Percentiles rank a stretch among this genome's conserved stretches.
phyloP scores from a whole-genome alignment of 2,329 filamentous ascomycete genomes.

The Rosellinia necatrix region DNA sequence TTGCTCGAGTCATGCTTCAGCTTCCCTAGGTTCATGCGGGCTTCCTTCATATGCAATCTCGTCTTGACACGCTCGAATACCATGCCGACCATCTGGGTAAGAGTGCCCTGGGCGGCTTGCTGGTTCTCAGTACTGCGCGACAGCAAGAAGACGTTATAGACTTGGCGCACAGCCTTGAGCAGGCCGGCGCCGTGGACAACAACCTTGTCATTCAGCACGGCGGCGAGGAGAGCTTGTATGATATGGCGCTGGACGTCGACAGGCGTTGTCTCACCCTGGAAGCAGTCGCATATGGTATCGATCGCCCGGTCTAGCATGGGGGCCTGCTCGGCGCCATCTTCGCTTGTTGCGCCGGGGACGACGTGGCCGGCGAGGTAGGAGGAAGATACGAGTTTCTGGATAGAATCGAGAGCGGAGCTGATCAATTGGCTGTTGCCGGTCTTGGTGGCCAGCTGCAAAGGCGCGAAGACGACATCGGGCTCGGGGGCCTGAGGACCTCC shows the following conservation, averaged over 20 bases:
- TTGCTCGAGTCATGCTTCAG: slow-evolving; percentile 59
- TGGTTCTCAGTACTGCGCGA: slow-evolving; percentile 94
- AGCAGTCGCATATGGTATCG: slow-evolving; percentile 99
- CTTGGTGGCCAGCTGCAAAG: slow-evolving; percentile 86
- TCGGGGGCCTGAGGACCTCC: slow-evolving; percentile 78
- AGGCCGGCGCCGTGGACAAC: slow-evolving; percentile 96
- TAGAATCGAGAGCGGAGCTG: slow-evolving; percentile 92
- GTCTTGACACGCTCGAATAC: slow-evolving; percentile 95
- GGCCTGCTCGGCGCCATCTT: slow-evolving; percentile 54
- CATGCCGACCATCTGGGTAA: slow-evolving; percentile 98
- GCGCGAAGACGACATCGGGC: slow-evolving; percentile 89
- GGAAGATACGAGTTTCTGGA: slow-evolving; percentile 98
- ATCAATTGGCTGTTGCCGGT: slow-evolving; percentile 83
- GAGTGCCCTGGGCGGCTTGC: slow-evolving; percentile 92
- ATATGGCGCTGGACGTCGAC: slow-evolving; percentile 96
- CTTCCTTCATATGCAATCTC: slow-evolving; percentile 84
- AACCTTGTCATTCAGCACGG: slow-evolving; percentile 97
- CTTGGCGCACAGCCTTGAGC: slow-evolving; percentile 93
- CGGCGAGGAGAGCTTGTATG: slow-evolving; percentile 92
- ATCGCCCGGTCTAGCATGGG: slow-evolving; percentile 96
- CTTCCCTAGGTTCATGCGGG: slow-evolving; percentile 63
- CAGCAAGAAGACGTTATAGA: slow-evolving; percentile 98
- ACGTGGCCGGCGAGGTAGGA: slow-evolving; percentile 88
- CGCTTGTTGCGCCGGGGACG: slow-evolving; percentile 48
- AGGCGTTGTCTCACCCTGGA: slow-evolving; percentile 92